These are phyloP conservation scores for Arthrobotrys pseudoclavata DNA, from an alignment of 2,329 filamentous ascomycete genomes.

Conservation along the genomic window DNA sequence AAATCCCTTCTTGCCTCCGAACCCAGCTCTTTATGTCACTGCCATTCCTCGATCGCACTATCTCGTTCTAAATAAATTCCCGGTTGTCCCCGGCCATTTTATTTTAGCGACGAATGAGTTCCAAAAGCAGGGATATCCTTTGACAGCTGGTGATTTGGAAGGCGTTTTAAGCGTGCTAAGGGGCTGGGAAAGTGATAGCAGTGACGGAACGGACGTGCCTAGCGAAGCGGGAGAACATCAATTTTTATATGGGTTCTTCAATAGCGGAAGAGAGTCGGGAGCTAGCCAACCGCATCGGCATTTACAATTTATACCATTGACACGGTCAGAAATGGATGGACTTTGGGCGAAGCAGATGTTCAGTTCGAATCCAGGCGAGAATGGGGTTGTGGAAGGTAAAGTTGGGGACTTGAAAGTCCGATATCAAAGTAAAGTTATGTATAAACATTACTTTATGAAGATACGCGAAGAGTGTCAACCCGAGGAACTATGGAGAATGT, in stretches of 20 bases:
- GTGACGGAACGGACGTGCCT: not conserved
- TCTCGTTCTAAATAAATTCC: constrained; percentile 81
- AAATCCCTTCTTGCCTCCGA: constrained; percentile 52
- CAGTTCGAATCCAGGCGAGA: not conserved
- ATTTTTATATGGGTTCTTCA: constrained; percentile 61
- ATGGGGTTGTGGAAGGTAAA: constrained; percentile 20
- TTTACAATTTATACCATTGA: constrained; percentile 61
- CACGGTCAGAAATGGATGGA: constrained; percentile 2
- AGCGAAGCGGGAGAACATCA: constrained; percentile 12
- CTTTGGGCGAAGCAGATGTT: constrained; percentile 44
- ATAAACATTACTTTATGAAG: constrained; percentile 58
- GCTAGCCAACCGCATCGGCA: constrained; percentile 63
- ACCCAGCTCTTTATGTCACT: constrained; percentile 41
- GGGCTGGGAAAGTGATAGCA: constrained; percentile 23
- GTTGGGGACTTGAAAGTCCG: constrained; percentile 22
- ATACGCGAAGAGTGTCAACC: constrained; percentile 23
- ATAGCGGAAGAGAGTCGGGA: constrained; percentile 60
- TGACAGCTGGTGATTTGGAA: constrained; percentile 30
- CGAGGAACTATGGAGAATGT: constrained; percentile 36
- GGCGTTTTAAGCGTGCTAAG: constrained; percentile 24
- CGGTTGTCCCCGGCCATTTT: constrained; percentile 78
- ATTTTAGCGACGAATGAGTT: constrained; percentile 77
- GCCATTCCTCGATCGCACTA: constrained; percentile 71
- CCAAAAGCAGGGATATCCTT: constrained; percentile 73
- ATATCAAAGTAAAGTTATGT: constrained; percentile 57